Evolutionary conservation across 225 moss, liverwort and hornwort genomes (phyloP).

Genomic region (Pleurozium schreberi): DNA sequence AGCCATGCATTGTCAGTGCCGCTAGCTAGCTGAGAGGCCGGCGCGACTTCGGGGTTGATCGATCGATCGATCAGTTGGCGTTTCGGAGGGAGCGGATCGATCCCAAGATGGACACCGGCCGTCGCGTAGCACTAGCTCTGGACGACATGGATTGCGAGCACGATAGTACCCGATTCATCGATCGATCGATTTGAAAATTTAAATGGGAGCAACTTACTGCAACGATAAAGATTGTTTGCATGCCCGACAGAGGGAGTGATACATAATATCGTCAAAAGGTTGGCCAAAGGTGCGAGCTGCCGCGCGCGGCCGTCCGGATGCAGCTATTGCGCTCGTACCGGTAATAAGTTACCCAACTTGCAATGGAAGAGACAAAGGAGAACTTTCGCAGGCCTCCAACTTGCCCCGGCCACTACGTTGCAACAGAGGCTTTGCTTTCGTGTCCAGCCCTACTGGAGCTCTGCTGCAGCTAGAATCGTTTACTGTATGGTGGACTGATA

Average conservation of each 20-base stretch:
- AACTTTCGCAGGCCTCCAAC: not conserved
- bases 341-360: not conserved
- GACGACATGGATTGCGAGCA: too few species aligned
- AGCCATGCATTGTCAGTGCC: not conserved
- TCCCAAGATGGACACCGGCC: too few species aligned
- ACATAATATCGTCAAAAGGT: not conserved
- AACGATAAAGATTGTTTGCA: not conserved
- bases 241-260: not conserved
- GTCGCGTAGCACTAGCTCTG: too few species aligned
- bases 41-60: not conserved
- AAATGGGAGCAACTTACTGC: not conserved
- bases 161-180: too few species aligned
- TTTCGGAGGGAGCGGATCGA: not conserved
- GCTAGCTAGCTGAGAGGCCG: too few species aligned
- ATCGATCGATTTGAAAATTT: not conserved
- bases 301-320: too few species aligned
- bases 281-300: not conserved
- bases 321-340: not conserved
- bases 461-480: too few species aligned
- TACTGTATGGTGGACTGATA: not conserved
- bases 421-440: not conserved
- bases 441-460: too few species aligned
- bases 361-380: not conserved
- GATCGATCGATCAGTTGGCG: not conserved
- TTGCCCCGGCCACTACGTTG: not conserved